These are phyloP conservation scores for Clavispora carvajalis DNA, from an alignment of 805 yeast genomes.

Conservation along the genomic window DNA sequence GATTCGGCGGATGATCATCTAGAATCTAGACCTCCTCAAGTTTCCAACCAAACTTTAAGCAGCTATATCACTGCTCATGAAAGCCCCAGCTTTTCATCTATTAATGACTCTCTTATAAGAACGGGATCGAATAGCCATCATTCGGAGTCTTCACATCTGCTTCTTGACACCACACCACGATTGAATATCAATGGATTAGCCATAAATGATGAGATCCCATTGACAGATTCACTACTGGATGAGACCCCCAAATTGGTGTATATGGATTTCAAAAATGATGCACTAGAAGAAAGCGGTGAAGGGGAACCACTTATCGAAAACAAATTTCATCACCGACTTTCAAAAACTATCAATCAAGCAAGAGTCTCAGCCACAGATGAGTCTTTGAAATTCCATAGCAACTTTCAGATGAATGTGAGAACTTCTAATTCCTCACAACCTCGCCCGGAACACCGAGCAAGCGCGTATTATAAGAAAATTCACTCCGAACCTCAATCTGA, in stretches of 20 bases:
- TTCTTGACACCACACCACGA: slow-evolving; percentile 31
- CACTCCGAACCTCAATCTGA: slow-evolving; percentile 15
- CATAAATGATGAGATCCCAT: slow-evolving; percentile 1
- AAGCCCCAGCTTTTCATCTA: slow-evolving; percentile 29
- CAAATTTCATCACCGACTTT: slow-evolving; percentile 33
- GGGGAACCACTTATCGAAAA: neutral
- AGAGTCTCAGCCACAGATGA: slow-evolving; percentile 30
- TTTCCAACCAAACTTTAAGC: slow-evolving; percentile 22
- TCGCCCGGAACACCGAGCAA: slow-evolving; percentile 16
- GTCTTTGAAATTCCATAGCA: slow-evolving; percentile 33
- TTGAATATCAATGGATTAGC: slow-evolving; percentile 9
- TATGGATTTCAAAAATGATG: slow-evolving; percentile 4
- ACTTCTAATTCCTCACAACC: slow-evolving; percentile 16
- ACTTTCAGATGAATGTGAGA: slow-evolving; percentile 36
- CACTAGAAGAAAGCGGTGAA: neutral
- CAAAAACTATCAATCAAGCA: slow-evolving; percentile 30
- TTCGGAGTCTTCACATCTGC: slow-evolving; percentile 4
- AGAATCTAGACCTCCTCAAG: slow-evolving; percentile 6
- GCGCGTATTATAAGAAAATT: slow-evolving; percentile 30
- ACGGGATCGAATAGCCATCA: slow-evolving; percentile 10
- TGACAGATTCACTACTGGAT: neutral
- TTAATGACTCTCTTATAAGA: slow-evolving; percentile 27
- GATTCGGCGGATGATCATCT: slow-evolving; percentile 1
- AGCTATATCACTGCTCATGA: slow-evolving; percentile 24
- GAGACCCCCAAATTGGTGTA: neutral